Conservation (phyloP, 495 filamentous ascomycete genomes). For the Penicillium mononematosum region DNA sequence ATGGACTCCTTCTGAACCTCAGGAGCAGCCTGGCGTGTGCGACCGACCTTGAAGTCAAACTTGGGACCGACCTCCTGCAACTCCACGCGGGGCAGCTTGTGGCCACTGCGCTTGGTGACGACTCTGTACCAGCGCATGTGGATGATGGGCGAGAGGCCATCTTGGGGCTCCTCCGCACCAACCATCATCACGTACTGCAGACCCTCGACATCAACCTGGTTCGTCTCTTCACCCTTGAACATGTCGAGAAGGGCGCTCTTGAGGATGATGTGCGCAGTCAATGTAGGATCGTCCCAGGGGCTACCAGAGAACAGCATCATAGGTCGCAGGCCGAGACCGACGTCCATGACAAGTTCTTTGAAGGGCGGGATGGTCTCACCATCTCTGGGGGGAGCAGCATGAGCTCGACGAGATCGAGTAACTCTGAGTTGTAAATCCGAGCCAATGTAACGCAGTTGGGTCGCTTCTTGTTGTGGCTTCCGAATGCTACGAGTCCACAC, state of each 20-base stretch:
- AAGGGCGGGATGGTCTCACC: constrained; percentile 66
- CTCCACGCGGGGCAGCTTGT: constrained; percentile 85
- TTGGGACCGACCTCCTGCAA: constrained; percentile 93
- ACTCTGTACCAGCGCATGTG: constrained; percentile 85
- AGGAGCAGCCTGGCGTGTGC: constrained; percentile 71
- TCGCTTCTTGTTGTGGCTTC: constrained; percentile 84
- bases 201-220: constrained; percentile 88
- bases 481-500: constrained; percentile 75
- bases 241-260: constrained; percentile 89
- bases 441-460: constrained; percentile 84
- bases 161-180: constrained; percentile 70
- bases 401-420: constrained; percentile 92
- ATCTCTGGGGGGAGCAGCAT: constrained; percentile 66
- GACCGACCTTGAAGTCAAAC: constrained; percentile 87
- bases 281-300: constrained; percentile 72
- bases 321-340: constrained; percentile 72
- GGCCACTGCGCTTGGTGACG: constrained; percentile 78
- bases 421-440: constrained; percentile 76
- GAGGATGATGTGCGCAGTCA: constrained; percentile 72
- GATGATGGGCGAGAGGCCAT: constrained; percentile 62
- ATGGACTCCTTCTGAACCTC: constrained; percentile 84
- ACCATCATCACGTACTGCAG: constrained; percentile 84
- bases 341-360: constrained; percentile 75
- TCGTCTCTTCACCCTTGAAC: constrained; percentile 73
- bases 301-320: constrained; percentile 84